These are phyloP conservation scores for Amesomyces nigricolor DNA, from an alignment of 2,329 filamentous ascomycete species.

Conservation along the genomic window DNA sequence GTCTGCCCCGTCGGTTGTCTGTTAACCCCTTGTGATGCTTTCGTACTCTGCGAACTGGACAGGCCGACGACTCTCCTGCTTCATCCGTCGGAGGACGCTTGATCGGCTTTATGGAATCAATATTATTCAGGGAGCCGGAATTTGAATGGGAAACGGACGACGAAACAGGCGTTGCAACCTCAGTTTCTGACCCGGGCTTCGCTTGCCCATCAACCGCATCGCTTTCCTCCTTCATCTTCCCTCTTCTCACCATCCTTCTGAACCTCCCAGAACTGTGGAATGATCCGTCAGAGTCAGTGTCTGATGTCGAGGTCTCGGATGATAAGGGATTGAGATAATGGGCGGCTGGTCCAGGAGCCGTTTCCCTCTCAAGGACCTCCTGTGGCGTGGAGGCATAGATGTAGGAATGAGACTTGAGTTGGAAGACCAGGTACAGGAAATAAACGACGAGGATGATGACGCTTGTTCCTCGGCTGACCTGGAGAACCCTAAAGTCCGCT, in stretches of 20 bases:
- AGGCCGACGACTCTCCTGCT: no score
- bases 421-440: slow-evolving; percentile 76
- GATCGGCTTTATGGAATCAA: neutral
- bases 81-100: no score
- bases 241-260: neutral
- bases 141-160: neutral
- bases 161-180: neutral
- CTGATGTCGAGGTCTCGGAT: neutral
- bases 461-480: slow-evolving; percentile 84
- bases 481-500: slow-evolving; percentile 67
- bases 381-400: slow-evolving; percentile 90
- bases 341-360: slow-evolving; percentile 75
- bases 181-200: neutral
- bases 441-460: slow-evolving; percentile 79
- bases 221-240: neutral
- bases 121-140: neutral
- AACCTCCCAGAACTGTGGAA: neutral
- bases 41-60: neutral
- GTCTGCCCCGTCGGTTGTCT: neutral
- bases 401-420: slow-evolving; percentile 86
- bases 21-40: neutral
- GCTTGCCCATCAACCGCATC: neutral
- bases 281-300: neutral
- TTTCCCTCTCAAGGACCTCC: slow-evolving; percentile 86
- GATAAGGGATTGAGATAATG: slow-evolving; percentile 69